Percentiles rank a stretch among this genome's conserved stretches.
Evolutionary conservation across 495 filamentous ascomycete species (phyloP).

Genomic region (Letharia columbiana): DNA sequence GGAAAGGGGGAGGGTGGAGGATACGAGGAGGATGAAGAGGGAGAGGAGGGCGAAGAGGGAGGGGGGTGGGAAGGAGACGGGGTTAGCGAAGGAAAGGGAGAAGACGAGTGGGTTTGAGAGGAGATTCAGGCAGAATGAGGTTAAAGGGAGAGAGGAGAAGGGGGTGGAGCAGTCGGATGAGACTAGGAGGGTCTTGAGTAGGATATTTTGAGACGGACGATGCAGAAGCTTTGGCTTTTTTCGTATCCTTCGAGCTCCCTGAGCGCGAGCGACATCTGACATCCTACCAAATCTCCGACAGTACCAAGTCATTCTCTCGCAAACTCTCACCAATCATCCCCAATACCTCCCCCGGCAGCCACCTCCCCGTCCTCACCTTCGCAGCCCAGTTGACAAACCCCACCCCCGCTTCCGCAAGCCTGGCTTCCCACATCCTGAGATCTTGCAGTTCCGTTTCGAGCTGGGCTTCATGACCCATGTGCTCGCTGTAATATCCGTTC

Average conservation of each 20-base stretch:
- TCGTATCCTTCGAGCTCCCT: background rate
- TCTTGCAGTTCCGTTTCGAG: slow-evolving; percentile 1
- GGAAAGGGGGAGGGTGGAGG: slow-evolving; percentile 76
- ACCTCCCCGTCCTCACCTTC: slow-evolving; percentile 1
- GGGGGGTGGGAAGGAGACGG: slow-evolving; percentile 68
- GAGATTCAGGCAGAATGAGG: slow-evolving; percentile 68
- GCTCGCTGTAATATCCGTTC: background rate
- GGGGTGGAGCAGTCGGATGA: slow-evolving; percentile 49
- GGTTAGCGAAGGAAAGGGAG: slow-evolving; percentile 73
- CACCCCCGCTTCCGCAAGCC: slow-evolving; percentile 4
- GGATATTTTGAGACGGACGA: slow-evolving; percentile 51
- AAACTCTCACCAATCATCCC: slow-evolving; percentile 11
- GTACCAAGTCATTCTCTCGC: background rate
- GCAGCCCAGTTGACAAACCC: slow-evolving; percentile 11
- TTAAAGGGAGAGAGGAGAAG: slow-evolving; percentile 39
- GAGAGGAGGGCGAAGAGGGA: slow-evolving; percentile 74
- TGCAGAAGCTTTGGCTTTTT: background rate
- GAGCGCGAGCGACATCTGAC: background rate
- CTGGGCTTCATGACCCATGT: background rate
- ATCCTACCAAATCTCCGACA: slow-evolving; percentile 1
- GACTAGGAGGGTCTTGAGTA: slow-evolving; percentile 68
- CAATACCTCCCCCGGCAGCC: slow-evolving; percentile 14
- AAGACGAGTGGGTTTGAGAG: slow-evolving; percentile 36
- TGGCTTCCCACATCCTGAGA: slow-evolving; percentile 10
- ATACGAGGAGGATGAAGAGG: slow-evolving; percentile 68